These are phyloP conservation scores for Rhododendron mucronatum DNA, from an alignment of 148 eudicot genomes.

Conservation along the genomic window DNA sequence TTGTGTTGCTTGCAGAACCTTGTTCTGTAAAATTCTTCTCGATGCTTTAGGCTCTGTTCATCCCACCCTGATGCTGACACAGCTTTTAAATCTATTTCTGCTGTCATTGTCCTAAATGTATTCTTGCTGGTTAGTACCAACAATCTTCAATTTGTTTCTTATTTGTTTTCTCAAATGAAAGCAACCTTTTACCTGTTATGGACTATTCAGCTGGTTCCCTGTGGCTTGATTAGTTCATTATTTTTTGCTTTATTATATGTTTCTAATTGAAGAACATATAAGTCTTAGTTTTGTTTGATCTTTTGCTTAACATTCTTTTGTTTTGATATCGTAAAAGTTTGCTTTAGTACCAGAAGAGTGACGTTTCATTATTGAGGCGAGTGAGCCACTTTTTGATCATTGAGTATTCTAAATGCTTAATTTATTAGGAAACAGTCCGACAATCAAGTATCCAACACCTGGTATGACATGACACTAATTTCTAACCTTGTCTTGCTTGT, in stretches of 20 bases:
- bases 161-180: neutral
- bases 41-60: constrained; percentile 25
- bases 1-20: constrained; percentile 17
- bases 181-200: neutral
- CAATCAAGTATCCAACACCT: neutral
- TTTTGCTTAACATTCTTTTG: neutral
- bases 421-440: neutral
- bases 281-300: neutral
- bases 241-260: neutral
- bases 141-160: neutral
- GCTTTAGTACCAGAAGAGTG: neutral
- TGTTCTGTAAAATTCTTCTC: constrained; percentile 10
- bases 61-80: constrained; percentile 8
- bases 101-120: constrained; percentile 14
- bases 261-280: neutral
- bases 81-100: constrained; percentile 16
- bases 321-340: neutral
- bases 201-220: neutral
- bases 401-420: neutral
- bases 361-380: neutral
- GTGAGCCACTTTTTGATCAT: neutral
- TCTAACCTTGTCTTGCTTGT: neutral
- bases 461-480: neutral
- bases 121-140: neutral
- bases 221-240: neutral